A percentile compares a stretch with the other conserved stretches of the same genome.
phyloP scores from a whole-genome alignment of 2,329 filamentous ascomycete species.

The Cercospora canescens region DNA sequence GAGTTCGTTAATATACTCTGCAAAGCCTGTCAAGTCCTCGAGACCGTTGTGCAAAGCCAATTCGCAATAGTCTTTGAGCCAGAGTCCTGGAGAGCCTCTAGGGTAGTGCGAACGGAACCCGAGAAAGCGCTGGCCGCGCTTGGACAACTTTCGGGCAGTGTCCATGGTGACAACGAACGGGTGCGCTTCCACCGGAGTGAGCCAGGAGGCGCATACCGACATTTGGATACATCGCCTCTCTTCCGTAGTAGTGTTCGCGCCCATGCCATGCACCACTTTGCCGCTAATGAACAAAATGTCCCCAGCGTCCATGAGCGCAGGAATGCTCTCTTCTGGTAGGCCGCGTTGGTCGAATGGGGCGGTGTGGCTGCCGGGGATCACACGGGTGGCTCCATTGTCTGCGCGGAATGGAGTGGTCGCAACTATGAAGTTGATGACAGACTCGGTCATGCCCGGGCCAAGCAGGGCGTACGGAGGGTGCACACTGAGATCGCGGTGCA shows the following conservation, averaged over 20 bases:
- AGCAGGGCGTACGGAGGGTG: not conserved
- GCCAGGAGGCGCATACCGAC: not conserved
- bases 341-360: not conserved
- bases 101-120: constrained; percentile 3
- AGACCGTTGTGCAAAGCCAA: not conserved
- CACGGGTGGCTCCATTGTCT: constrained; percentile 8
- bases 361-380: constrained; percentile 4
- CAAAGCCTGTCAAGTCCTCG: not conserved
- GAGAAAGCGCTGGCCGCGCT: not conserved
- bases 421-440: constrained; percentile 8
- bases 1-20: too few relatives aligned
- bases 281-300: constrained; percentile 8
- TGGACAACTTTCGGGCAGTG: constrained; percentile 1
- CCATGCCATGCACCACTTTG: constrained; percentile 8
- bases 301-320: constrained; percentile 1
- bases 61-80: not conserved
- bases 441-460: constrained; percentile 1
- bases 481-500: constrained; percentile 2
- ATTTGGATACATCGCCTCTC: too few relatives aligned
- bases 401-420: constrained; percentile 2
- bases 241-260: not conserved
- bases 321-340: constrained; percentile 4
- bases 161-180: not conserved
- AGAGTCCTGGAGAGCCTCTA: not conserved
- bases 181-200: constrained; percentile 1